These are phyloP conservation scores for Tieghemostelium lacteum DNA, from an alignment of 78 protist species.

Conservation along the genomic window DNA sequence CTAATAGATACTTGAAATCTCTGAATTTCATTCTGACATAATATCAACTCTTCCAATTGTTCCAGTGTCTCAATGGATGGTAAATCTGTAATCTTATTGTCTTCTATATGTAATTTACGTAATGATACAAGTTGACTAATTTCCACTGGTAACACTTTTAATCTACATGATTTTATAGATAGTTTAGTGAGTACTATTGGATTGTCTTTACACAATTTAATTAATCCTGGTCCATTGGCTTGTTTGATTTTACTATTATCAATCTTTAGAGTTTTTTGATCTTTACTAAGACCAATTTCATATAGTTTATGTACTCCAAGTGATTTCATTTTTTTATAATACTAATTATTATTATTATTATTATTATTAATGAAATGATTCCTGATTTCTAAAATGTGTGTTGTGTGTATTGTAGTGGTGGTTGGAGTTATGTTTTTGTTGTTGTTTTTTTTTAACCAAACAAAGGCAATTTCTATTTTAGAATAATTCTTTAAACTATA, in stretches of 20 bases:
- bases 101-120: slow-evolving; percentile 32
- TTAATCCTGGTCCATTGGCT: slow-evolving; percentile 32
- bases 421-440: no score
- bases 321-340: slow-evolving; percentile 44
- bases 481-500: not conserved
- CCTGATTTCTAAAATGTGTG: no score
- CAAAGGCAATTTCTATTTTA: not conserved
- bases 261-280: slow-evolving; percentile 46
- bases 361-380: not conserved
- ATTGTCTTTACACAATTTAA: slow-evolving; percentile 1
- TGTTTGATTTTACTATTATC: slow-evolving; percentile 63
- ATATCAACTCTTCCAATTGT: slow-evolving; percentile 30
- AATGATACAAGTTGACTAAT: slow-evolving; percentile 3
- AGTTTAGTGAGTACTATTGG: not conserved
- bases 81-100: slow-evolving; percentile 48
- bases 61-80: slow-evolving; percentile 41
- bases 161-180: slow-evolving; percentile 50
- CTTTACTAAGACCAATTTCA: slow-evolving; percentile 49
- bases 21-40: slow-evolving; percentile 28
- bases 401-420: not conserved
- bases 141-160: slow-evolving; percentile 61
- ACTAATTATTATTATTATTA: not conserved
- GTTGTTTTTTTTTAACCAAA: not conserved
- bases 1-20: slow-evolving; percentile 65
- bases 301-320: slow-evolving; percentile 13